Conservation (phyloP, 805 yeast genomes). For the Wickerhamia fluorescens region DNA sequence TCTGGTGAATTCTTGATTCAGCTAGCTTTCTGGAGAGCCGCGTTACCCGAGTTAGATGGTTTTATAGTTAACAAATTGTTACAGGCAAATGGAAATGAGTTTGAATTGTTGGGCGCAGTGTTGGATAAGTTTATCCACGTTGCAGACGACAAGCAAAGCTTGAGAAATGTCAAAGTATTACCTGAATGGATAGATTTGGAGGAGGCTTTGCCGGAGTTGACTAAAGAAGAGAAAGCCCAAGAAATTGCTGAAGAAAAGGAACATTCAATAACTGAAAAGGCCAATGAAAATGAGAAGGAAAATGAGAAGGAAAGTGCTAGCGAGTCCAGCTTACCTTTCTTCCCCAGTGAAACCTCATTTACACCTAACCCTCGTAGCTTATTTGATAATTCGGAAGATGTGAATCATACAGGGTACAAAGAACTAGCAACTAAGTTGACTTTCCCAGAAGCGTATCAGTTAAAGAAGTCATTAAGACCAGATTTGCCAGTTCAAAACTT, state of each 20-base stretch:
- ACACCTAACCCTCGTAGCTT: constrained; percentile 49
- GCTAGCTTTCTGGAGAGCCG: constrained; percentile 70
- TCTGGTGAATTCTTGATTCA: constrained; percentile 69
- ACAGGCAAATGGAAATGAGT: constrained; percentile 75
- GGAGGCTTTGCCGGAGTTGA: constrained; percentile 26
- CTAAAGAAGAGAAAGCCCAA: constrained; percentile 13
- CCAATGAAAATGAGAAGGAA: constrained; percentile 7
- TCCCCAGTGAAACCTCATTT: constrained; percentile 60
- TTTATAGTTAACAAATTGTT: constrained; percentile 70
- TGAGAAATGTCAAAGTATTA: constrained; percentile 28
- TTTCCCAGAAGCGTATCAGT: constrained; percentile 73
- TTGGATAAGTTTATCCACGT: constrained; percentile 59
- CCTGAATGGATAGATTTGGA: constrained; percentile 31
- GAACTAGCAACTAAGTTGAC: constrained; percentile 65
- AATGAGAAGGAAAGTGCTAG: constrained; percentile 21
- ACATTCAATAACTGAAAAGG: too few relatives aligned
- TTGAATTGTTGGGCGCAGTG: constrained; percentile 71
- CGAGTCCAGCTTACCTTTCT: constrained; percentile 35
- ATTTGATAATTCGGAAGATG: constrained; percentile 28
- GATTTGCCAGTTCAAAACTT: constrained; percentile 82
- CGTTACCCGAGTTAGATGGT: constrained; percentile 55
- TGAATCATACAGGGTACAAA: constrained; percentile 25
- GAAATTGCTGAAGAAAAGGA: constrained; percentile 12
- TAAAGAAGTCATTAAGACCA: constrained; percentile 65
- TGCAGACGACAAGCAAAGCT: constrained; percentile 39